Evolutionary conservation across 805 yeast genomes (phyloP).

Genomic region (Kazachstania viticola): DNA sequence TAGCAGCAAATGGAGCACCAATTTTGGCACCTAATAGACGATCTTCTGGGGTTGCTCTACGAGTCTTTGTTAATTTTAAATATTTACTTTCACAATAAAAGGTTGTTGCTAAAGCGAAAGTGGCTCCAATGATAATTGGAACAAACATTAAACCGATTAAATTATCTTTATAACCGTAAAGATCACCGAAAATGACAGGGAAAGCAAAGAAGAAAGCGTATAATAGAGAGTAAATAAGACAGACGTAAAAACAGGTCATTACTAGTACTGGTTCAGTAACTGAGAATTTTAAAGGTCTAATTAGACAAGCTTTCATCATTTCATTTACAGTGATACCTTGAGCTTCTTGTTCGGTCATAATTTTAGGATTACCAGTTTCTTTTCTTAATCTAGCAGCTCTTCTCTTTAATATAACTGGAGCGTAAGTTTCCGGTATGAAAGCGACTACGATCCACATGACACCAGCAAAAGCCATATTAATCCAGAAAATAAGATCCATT

Average conservation of each 20-base stretch:
- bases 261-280: conserved; percentile 78
- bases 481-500: conserved; percentile 73
- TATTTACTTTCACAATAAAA: conserved; percentile 60
- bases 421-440: conserved; percentile 80
- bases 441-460: conserved; percentile 58
- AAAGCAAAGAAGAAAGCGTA: conserved; percentile 93
- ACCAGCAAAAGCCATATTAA: conserved; percentile 86
- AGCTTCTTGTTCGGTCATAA: conserved; percentile 90
- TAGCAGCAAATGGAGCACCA: conserved; percentile 74
- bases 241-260: conserved; percentile 74
- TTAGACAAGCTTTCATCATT: conserved; percentile 57
- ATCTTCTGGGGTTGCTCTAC: conserved; percentile 69
- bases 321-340: conserved; percentile 59
- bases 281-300: conserved; percentile 70
- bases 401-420: conserved; percentile 63
- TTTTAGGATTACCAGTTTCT: conserved; percentile 70
- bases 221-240: conserved; percentile 77
- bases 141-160: conserved; percentile 77
- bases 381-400: conserved; percentile 59
- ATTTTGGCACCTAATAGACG: conserved; percentile 71
- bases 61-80: conserved; percentile 35
- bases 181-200: conserved; percentile 73
- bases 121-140: conserved; percentile 84
- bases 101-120: conserved; percentile 60
- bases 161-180: conserved; percentile 70